Evolutionary conservation across 169 alveolate species (phyloP).

Genomic region (Babesia caballi): DNA sequence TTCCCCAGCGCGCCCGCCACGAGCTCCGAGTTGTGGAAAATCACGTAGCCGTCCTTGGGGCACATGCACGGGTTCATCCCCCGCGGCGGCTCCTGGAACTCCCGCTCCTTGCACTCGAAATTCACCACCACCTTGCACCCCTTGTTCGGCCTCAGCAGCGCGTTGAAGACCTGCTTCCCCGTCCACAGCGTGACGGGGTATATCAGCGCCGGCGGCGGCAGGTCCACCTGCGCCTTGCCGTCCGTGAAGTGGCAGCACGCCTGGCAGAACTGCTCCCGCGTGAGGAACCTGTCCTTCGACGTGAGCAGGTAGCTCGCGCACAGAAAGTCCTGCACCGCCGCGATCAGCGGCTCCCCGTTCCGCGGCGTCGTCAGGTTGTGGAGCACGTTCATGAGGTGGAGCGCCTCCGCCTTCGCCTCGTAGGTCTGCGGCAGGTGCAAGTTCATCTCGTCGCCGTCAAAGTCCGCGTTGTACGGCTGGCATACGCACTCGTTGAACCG

Average conservation of each 20-base stretch:
- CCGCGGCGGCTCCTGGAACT: constrained; percentile 71
- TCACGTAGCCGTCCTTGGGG: constrained; percentile 92
- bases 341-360: constrained; percentile 96
- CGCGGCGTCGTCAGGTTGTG: constrained; percentile 95
- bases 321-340: constrained; percentile 92
- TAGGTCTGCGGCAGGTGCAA: constrained; percentile 97
- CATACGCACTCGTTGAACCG: constrained; percentile 97
- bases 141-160: constrained; percentile 91
- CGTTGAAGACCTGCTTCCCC: constrained; percentile 94
- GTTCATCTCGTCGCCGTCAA: constrained; percentile 99
- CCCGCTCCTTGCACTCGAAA: constrained; percentile 87
- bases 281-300: constrained; percentile 91
- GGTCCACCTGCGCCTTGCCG: constrained; percentile 81
- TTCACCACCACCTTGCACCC: constrained; percentile 82
- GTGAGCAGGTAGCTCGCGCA: constrained; percentile 91
- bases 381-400: constrained; percentile 90
- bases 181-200: constrained; percentile 98
- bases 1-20: constrained; percentile 95
- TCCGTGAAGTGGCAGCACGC: constrained; percentile 91
- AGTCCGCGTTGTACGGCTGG: constrained; percentile 99
- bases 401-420: constrained; percentile 96
- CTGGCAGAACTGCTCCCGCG: constrained; percentile 88
- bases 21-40: constrained; percentile 91
- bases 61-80: constrained; percentile 67
- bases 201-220: constrained; percentile 92